Percentiles rank a stretch among this genome's conserved stretches.
phyloP scores from a whole-genome alignment of 2,329 filamentous ascomycete genomes.

The Colletotrichum sp. region DNA sequence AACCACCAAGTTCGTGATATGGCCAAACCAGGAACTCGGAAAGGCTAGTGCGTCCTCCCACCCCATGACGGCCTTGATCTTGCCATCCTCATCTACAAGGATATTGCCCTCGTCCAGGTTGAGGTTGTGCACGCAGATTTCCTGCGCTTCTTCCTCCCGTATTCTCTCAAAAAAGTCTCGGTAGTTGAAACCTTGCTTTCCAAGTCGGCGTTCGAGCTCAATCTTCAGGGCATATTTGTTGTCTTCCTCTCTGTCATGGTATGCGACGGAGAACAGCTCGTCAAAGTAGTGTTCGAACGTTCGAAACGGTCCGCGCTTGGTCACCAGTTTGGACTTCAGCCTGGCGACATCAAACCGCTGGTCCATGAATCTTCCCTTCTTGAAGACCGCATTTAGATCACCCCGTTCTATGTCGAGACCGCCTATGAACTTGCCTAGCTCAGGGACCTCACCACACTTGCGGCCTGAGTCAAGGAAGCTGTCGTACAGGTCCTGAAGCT shows the following conservation, averaged over 20 bases:
- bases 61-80: slow-evolving; percentile 10
- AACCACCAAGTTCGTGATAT: neutral
- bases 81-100: neutral
- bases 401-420: neutral
- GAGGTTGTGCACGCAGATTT: neutral
- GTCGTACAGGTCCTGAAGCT: neutral
- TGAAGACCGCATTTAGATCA: neutral
- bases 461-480: neutral
- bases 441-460: neutral
- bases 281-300: neutral
- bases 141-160: neutral
- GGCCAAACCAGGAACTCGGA: neutral
- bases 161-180: neutral
- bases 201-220: neutral
- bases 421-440: neutral
- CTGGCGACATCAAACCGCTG: neutral
- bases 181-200: neutral
- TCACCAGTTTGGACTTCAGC: neutral
- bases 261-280: neutral
- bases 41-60: slow-evolving; percentile 16
- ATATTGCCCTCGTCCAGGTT: slow-evolving; percentile 13
- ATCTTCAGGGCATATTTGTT: neutral
- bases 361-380: neutral
- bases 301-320: neutral
- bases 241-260: neutral